These are phyloP conservation scores for Beauveria varroae DNA, from an alignment of 2,329 filamentous ascomycete genomes.

Conservation along the genomic window DNA sequence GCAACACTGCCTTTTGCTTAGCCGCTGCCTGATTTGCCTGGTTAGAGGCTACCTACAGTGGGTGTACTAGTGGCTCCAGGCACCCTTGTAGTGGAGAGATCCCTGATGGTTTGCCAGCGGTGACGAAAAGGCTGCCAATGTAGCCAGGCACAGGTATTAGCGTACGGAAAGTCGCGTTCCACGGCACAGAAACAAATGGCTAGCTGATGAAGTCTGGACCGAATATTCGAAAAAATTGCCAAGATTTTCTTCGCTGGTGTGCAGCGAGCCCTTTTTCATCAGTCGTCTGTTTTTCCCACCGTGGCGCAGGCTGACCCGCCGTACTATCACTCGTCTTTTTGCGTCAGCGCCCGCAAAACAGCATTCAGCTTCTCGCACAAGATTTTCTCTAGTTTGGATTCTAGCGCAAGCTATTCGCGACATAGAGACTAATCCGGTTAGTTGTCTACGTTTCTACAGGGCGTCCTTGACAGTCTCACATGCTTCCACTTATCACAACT, in stretches of 20 bases:
- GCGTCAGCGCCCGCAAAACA: not conserved
- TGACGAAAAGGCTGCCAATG: too few species aligned
- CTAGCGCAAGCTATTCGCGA: not conserved
- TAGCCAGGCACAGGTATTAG: too few species aligned
- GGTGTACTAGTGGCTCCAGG: not conserved
- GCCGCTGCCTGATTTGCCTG: not conserved
- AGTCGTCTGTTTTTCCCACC: too few species aligned
- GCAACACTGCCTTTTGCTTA: not conserved
- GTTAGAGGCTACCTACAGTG: not conserved
- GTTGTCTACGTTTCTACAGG: not conserved
- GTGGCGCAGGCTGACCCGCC: constrained; percentile 3
- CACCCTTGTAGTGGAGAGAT: not conserved
- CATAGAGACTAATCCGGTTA: constrained; percentile 3
- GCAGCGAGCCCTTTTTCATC: too few species aligned
- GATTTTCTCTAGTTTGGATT: not conserved
- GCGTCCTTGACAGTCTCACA: too few species aligned
- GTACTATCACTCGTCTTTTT: not conserved
- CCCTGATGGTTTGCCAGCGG: not conserved
- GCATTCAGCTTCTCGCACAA: not conserved
- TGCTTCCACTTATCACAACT: not conserved
- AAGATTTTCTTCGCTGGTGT: too few species aligned
- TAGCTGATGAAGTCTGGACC: too few species aligned
- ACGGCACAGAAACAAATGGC: too few species aligned
- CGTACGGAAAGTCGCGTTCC: too few species aligned
- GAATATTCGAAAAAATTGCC: too few species aligned